Evolutionary conservation across 768 basidiomycete species (phyloP), one percentile per base, ranked within the genome.

Genomic region (Cystobasidium ongulense): DNA sequence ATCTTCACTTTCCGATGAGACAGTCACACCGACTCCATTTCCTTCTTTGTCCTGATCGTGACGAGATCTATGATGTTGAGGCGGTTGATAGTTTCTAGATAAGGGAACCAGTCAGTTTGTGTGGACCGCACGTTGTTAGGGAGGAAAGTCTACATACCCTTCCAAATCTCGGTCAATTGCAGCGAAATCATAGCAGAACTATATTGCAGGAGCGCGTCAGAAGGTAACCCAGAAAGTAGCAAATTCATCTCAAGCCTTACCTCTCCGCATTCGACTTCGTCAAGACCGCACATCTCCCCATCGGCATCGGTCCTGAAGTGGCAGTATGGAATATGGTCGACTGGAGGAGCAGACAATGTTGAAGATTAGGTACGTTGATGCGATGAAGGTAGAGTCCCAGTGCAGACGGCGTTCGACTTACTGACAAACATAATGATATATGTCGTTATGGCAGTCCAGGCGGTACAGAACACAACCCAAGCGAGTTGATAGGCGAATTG

Each of bases 191-290:
- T 75, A 75, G 67, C 33, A 43, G 64, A 62, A 61, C 36, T 61
- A 41, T 13, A 33, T 3, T 4, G 43, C 13, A 4, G 18, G 33
- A 71, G 1, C 25, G 36, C 4, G 23, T 29, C 1, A 31, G 0
- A 36, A 38, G 15, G 39, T 10, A 29, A 36, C 15, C 1, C 29
- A 33, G 17, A 23, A 59, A 59, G 33, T 46, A 46, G 43, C 43
- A n/a, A 59, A 59, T 10, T 59, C 33, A 59, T 5, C 5, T 13
- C 25, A 13, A 59, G 7, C 4, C 73, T 35, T 1, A 70, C 33
- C 82, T 94, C 92, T 76, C 91, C 92, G 85, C 92, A 88, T 83
- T 93, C 89, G 0, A 87, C 85, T 78, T 92, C 90, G 81, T 97
- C 94, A 77, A 95, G 87, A 72, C 94, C 93, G 59, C 95, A 79